Evolutionary conservation across 2,329 filamentous ascomycete genomes (phyloP).

Genomic region (Stagonosporopsis rhizophila): DNA sequence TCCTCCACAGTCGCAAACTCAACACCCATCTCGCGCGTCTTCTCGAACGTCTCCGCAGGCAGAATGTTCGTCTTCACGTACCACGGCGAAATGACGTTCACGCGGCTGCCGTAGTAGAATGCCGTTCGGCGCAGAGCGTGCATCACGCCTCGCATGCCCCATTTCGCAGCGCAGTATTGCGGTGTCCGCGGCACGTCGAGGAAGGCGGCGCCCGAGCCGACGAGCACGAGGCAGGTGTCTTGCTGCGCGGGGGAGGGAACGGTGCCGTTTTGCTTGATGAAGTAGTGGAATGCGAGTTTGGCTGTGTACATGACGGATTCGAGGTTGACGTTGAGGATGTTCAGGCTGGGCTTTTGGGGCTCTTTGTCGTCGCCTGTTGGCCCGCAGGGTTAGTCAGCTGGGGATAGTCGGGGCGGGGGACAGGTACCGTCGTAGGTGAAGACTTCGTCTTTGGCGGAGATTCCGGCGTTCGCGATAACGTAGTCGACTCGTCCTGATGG

Average conservation of each 20-base stretch:
- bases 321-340: background rate
- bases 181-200: slow-evolving; percentile 14
- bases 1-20: slow-evolving; percentile 17
- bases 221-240: slow-evolving; percentile 20
- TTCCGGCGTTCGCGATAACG: slow-evolving; percentile 21
- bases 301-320: background rate
- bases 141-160: slow-evolving; percentile 21
- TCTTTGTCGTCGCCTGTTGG: background rate
- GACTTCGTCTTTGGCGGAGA: slow-evolving; percentile 13
- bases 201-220: slow-evolving; percentile 14
- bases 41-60: slow-evolving; percentile 7
- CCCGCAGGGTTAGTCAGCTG: too few species aligned
- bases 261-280: slow-evolving; percentile 10
- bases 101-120: slow-evolving; percentile 6
- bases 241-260: background rate
- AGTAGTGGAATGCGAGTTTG: slow-evolving; percentile 18
- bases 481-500: slow-evolving; percentile 2
- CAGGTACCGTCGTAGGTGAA: too few species aligned
- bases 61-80: slow-evolving; percentile 22
- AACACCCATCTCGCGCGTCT: slow-evolving; percentile 6
- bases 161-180: slow-evolving; percentile 19
- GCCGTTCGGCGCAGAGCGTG: slow-evolving; percentile 12
- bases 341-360: background rate
- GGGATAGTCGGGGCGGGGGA: too few species aligned
- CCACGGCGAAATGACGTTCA: slow-evolving; percentile 15